A percentile compares a stretch with the other conserved stretches of the same genome.
Conservation (phyloP, 345 rosid genomes). For the Brassica nigra region DNA sequence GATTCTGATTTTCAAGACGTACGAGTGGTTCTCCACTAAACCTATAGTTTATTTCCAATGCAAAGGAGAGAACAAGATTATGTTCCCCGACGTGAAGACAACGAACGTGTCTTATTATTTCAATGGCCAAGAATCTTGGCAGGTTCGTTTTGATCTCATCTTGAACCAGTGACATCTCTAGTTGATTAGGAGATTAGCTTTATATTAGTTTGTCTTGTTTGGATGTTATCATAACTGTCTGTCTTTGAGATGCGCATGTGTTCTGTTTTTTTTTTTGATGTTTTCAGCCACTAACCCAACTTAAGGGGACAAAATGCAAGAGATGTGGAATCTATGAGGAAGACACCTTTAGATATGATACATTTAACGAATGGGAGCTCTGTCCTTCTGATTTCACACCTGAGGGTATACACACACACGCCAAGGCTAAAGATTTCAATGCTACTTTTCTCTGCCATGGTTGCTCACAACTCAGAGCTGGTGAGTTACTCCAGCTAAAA, state of each 20-base stretch:
- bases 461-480: slow-evolving; percentile 48
- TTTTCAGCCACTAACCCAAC: slow-evolving; percentile 69
- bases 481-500: slow-evolving; percentile 38
- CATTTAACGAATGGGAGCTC: slow-evolving; percentile 85
- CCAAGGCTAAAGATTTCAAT: slow-evolving; percentile 57
- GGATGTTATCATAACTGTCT: background rate
- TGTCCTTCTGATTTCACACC: slow-evolving; percentile 75
- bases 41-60: slow-evolving; percentile 69
- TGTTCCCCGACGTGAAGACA: slow-evolving; percentile 61
- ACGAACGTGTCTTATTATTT: slow-evolving; percentile 46
- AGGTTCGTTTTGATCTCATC: slow-evolving; percentile 43
- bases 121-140: slow-evolving; percentile 81
- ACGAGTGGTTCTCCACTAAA: slow-evolving; percentile 50
- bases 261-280: slow-evolving; percentile 1
- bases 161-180: background rate
- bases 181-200: background rate
- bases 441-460: slow-evolving; percentile 68
- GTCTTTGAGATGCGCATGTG: slow-evolving; percentile 1
- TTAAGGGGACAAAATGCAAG: slow-evolving; percentile 75
- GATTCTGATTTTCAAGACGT: slow-evolving; percentile 51
- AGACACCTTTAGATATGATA: slow-evolving; percentile 55
- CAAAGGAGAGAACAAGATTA: slow-evolving; percentile 61
- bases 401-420: slow-evolving; percentile 56
- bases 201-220: background rate
- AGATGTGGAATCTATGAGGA: slow-evolving; percentile 88